phyloP scores from a whole-genome alignment of 192 early-diverging fungal genomes.

The Backusella psychrophila region DNA sequence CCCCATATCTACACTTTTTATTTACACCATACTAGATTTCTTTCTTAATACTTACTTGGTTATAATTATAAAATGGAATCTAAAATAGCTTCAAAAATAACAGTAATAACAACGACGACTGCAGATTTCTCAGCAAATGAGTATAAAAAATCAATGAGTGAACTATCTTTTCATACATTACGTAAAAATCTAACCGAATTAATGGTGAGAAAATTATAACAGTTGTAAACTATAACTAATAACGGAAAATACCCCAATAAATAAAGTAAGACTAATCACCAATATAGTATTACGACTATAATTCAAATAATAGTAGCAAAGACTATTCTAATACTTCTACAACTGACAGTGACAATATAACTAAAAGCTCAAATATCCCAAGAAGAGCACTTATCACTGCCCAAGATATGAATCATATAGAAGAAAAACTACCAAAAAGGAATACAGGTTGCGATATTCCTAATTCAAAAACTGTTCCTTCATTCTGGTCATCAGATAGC shows the following conservation, averaged over 20 bases:
- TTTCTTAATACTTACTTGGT: background rate
- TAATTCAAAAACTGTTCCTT: slow-evolving; percentile 5
- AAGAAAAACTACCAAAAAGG: background rate
- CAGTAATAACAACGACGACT: background rate
- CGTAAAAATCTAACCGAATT: background rate
- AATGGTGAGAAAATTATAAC: background rate
- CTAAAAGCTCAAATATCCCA: background rate
- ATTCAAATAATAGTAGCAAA: background rate
- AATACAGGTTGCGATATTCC: background rate
- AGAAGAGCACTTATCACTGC: background rate
- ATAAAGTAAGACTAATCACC: background rate
- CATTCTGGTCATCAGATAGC: background rate
- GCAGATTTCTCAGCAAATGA: background rate
- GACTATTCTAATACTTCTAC: background rate
- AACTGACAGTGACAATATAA: background rate
- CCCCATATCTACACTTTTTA: background rate
- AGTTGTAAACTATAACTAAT: background rate
- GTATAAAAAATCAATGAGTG: slow-evolving; percentile 1
- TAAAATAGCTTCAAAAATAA: background rate
- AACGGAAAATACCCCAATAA: background rate
- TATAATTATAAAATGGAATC: background rate
- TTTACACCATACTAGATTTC: background rate
- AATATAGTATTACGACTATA: background rate
- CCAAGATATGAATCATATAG: background rate
- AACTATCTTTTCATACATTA: background rate